Evolutionary conservation across 2,329 filamentous ascomycete genomes (phyloP), one percentile per base, ranked within the genome.

Genomic region (Arthrobotrys iridis): DNA sequence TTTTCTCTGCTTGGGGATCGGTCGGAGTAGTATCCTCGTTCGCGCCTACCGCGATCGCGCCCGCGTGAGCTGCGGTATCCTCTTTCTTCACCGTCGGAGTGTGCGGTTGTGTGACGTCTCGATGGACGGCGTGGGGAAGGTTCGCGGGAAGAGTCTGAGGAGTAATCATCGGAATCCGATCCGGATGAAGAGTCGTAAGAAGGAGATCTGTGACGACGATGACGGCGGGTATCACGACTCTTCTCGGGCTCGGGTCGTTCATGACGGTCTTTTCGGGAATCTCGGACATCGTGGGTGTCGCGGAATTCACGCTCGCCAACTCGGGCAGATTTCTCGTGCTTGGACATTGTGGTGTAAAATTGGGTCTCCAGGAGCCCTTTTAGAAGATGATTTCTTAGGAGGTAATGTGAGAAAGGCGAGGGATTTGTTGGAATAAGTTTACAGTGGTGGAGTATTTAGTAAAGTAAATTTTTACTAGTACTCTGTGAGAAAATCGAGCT

Each of bases 151-250:
- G 26, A 67, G 18, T 55, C 68, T 2, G 68, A 74, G 33, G 55
- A 57, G 55, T 68, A 67, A 24, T 64, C 59, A 13, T 59, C 66
- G 11, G 66, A 62, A 15, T 65, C 62, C 11, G 46, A 65, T 41
- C 26, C 11, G 15, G 52, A 70, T 43, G 20, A 68, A 4, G 71
- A 75, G 30, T 68, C 63, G 71, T 75, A 75, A 11, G 71, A 75
- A 26, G 71, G 71, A 26, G 71, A 75, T 52, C 71, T 75, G 28
- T 67, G 71, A 30, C 63, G 71, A n/a, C 63, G 52, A 26, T 52
- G 37, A 24, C 71, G 63, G 20, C 55, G 60, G 55, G 43, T 40
- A 15, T 64, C 66, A 45, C 66, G 66, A 20, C n/a, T n/a, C n/a
- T n/a, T 71, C 66, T 46, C 40, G 63, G 0, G n/a, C n/a, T 71